A percentile compares a stretch with the other conserved stretches of the same genome.
Evolutionary conservation across 306 rosid species (phyloP).

Genomic region (Vigna reflexopilosa): DNA sequence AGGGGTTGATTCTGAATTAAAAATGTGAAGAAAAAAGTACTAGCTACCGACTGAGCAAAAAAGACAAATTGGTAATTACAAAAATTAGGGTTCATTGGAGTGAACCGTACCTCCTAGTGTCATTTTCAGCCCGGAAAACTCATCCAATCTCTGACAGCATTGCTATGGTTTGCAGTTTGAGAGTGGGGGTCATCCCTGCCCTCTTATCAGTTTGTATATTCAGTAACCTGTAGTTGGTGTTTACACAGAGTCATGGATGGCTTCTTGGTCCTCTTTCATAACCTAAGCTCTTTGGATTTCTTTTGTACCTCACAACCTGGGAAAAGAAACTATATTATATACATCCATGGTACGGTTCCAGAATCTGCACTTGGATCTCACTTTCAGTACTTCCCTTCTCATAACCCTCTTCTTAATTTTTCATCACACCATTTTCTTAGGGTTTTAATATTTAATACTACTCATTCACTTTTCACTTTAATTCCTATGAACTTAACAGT

Average conservation of each 20-base stretch:
- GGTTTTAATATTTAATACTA: too few species aligned
- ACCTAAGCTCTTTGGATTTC: conserved; percentile 37
- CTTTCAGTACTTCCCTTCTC: conserved; percentile 12
- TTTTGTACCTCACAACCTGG: conserved; percentile 23
- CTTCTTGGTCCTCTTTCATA: conserved; percentile 32
- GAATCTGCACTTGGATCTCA: conserved; percentile 40
- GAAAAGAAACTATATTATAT: conserved; percentile 38
- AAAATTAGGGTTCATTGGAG: conserved; percentile 46
- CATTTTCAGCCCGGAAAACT: conserved; percentile 48
- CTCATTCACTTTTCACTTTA: too few species aligned
- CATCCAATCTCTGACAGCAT: conserved; percentile 52
- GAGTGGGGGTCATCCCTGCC: conserved; percentile 49
- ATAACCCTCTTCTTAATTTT: not conserved
- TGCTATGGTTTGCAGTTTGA: conserved; percentile 35
- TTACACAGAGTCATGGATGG: conserved; percentile 35
- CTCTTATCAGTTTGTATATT: conserved; percentile 39
- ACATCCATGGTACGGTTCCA: conserved; percentile 3
- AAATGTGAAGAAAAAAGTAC: conserved; percentile 7
- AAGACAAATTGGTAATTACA: conserved; percentile 52
- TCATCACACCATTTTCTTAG: too few species aligned
- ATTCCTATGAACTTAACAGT: too few species aligned
- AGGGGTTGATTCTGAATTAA: not conserved
- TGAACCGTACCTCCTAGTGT: conserved; percentile 42
- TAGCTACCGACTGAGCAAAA: conserved; percentile 40
- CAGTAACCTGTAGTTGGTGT: conserved; percentile 36